phyloP scores from a whole-genome alignment of 169 alveolate species.

The Cryptosporidium tyzzeri region DNA sequence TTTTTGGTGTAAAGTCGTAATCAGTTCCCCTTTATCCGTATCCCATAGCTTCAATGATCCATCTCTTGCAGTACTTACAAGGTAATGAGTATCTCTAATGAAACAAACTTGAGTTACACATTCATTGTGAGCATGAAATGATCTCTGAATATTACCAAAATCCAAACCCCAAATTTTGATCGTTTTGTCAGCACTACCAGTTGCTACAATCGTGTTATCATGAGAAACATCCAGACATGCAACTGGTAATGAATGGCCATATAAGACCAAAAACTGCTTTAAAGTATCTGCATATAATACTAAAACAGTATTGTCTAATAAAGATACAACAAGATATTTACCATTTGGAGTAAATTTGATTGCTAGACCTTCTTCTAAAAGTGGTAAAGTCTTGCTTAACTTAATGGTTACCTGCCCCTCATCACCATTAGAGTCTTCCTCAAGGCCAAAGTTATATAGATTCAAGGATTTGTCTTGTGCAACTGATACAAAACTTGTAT shows the following conservation, averaged over 20 bases:
- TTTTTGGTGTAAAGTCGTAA: constrained; percentile 42
- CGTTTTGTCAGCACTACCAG: constrained; percentile 87
- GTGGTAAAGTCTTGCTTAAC: constrained; percentile 27
- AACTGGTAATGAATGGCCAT: constrained; percentile 91
- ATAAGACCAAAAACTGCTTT: constrained; percentile 85
- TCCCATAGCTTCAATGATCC: constrained; percentile 86
- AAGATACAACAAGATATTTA: constrained; percentile 82
- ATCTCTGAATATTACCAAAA: constrained; percentile 83
- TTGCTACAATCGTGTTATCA: constrained; percentile 85
- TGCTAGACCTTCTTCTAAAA: constrained; percentile 77
- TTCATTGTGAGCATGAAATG: constrained; percentile 76
- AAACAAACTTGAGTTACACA: constrained; percentile 70
- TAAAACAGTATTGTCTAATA: constrained; percentile 84
- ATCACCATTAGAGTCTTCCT: not conserved
- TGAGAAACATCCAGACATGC: constrained; percentile 85
- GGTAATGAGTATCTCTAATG: constrained; percentile 75
- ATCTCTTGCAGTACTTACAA: constrained; percentile 82
- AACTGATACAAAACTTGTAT: constrained; percentile 80
- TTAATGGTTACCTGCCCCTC: constrained; percentile 3
- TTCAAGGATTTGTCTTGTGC: constrained; percentile 82
- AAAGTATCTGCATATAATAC: constrained; percentile 85
- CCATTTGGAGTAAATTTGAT: constrained; percentile 81
- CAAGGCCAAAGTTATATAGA: constrained; percentile 75
- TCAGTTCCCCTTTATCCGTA: constrained; percentile 79
- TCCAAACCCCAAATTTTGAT: constrained; percentile 90